Evolutionary conservation across 1,284 basidiomycete genomes (phyloP).

Genomic region (Leccinum pachyderme): DNA sequence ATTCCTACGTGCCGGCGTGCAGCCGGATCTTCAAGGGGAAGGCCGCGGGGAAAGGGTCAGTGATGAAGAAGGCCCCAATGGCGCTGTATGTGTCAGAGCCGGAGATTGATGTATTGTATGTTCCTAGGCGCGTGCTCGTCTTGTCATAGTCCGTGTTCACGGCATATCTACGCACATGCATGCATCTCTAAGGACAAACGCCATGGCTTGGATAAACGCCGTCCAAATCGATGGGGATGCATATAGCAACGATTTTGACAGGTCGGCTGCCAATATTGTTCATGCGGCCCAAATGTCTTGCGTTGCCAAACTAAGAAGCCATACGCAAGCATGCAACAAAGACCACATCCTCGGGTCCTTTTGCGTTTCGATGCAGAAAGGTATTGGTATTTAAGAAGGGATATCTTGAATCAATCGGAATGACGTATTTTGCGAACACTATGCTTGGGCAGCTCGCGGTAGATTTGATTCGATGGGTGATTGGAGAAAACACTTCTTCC

Average conservation of each 20-base stretch:
- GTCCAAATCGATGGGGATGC: constrained; percentile 15
- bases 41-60: constrained; percentile 29
- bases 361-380: too few species aligned
- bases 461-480: constrained; percentile 14
- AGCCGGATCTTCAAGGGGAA: constrained; percentile 31
- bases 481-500: background rate
- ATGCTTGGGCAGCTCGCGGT: constrained; percentile 23
- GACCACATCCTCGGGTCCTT: constrained; percentile 26
- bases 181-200: constrained; percentile 14
- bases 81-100: too few species aligned
- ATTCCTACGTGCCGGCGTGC: constrained; percentile 24
- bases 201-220: constrained; percentile 7
- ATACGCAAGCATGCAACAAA: constrained; percentile 4
- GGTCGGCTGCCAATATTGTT: constrained; percentile 15
- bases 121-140: background rate
- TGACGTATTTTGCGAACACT: constrained; percentile 24
- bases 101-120: constrained; percentile 27
- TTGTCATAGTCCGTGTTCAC: background rate
- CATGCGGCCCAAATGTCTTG: background rate
- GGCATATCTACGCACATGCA: constrained; percentile 3
- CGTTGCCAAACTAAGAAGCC: background rate
- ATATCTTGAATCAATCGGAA: too few species aligned
- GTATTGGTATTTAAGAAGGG: too few species aligned
- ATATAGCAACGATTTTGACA: constrained; percentile 31
- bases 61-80: constrained; percentile 27